Evolutionary conservation across 192 early-diverging fungal species (phyloP), one percentile per base, ranked within the genome.

Genomic region (Podila epigama): DNA sequence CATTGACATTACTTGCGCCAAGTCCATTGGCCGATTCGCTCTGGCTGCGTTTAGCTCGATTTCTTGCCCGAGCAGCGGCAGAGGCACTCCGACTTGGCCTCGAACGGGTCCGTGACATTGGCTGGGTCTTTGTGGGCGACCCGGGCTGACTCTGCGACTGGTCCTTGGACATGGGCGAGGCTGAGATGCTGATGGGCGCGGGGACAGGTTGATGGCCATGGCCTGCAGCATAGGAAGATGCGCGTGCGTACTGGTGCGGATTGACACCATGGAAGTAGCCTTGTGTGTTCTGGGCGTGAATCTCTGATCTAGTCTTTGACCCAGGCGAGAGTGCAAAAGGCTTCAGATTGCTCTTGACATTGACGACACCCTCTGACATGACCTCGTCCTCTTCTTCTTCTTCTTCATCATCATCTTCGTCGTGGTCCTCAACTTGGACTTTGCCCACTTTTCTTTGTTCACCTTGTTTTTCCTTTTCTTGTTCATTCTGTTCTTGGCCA

Each of bases 321-420:
- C 56, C 55, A 7, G 53, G 34, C 35, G 72, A 67, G 20, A 77
- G 8, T 3, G 53, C 25, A 13, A 63, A 20, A 1, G 73, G 66
- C 1, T 54, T n/a, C 4, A 64, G 35, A 12, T 10, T 41, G 3
- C 42, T 48, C 36, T 77, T 77, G 39, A 77, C 44, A 77, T 68
- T 54, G 20, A 77, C 73, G 4, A 77, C 73, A 15, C 73, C 73
- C 11, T 68, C 73, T 22, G 73, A 77, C 73, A 77, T 77, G 54
- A 77, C 73, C 42, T 66, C 73, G 33, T 77, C 73, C 33, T 77
- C 73, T 25, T 62, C 73, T 6, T 77, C 70, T 10, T 64, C 68
- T 8, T 63, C 72, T 41, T 75, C 65, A 1, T 48, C 44, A 22
- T 58, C 66, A 4, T 29, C 36, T 5, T 71, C 69, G 9, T 42